Percentiles rank a stretch among this genome's conserved stretches.
These are phyloP conservation scores for Camelina laxa DNA, from an alignment of 345 rosid species.

Conservation along the genomic window DNA sequence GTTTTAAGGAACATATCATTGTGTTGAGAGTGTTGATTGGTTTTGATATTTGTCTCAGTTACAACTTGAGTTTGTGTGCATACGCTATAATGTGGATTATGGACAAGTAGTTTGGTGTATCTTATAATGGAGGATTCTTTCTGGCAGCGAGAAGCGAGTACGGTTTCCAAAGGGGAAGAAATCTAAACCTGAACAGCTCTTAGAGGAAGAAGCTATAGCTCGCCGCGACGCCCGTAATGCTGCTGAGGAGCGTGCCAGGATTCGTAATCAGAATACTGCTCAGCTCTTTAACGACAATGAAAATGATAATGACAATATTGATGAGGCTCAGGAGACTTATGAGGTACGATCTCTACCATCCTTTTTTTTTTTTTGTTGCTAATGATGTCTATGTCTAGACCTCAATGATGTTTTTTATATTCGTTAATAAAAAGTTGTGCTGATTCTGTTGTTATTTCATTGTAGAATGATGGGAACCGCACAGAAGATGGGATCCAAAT, in stretches of 20 bases:
- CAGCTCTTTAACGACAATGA: conserved; percentile 62
- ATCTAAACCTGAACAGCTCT: conserved; percentile 59
- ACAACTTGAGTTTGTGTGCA: conserved; percentile 31
- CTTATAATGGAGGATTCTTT: conserved; percentile 39
- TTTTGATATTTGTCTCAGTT: conserved; percentile 20
- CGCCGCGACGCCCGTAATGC: conserved; percentile 60
- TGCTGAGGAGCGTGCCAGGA: conserved; percentile 79
- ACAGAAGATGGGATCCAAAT: conserved; percentile 89
- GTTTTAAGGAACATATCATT: not conserved
- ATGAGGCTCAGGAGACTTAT: conserved; percentile 68
- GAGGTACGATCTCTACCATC: conserved; percentile 52
- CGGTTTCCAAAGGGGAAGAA: conserved; percentile 97
- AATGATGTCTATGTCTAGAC: not conserved
- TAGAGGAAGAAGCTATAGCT: conserved; percentile 47
- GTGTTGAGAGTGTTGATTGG: conserved; percentile 17
- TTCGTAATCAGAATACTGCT: conserved; percentile 61
- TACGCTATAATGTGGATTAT: conserved; percentile 29
- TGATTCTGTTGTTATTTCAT: conserved; percentile 45
- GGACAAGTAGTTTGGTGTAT: conserved; percentile 33
- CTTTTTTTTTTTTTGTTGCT: not conserved
- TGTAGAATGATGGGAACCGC: conserved; percentile 74
- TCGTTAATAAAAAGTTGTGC: conserved; percentile 25
- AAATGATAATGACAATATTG: conserved; percentile 52
- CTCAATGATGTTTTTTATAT: conserved; percentile 11
- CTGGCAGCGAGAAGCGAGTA: conserved; percentile 74